A percentile compares a stretch with the other conserved stretches of the same genome.
Evolutionary conservation across 148 eudicot genomes (phyloP).

Genomic region (Arctostaphylos glauca): DNA sequence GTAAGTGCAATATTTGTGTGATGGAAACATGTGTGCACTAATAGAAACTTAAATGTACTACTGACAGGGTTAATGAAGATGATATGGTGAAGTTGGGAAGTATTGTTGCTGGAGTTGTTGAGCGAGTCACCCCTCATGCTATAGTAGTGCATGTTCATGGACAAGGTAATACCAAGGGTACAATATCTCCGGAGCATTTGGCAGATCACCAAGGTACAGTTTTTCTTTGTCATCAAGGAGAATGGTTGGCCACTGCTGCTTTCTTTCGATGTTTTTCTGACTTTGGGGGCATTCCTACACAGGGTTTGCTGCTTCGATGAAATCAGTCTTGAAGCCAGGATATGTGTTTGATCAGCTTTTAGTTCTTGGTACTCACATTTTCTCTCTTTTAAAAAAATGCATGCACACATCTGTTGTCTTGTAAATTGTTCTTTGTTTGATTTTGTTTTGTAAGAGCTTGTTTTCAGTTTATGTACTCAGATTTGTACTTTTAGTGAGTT

Average conservation of each 20-base stretch:
- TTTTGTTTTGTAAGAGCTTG: neutral
- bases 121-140: slow-evolving; percentile 55
- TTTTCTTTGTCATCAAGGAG: slow-evolving; percentile 8
- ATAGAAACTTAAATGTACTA: neutral
- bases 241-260: neutral
- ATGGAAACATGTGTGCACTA: neutral
- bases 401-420: neutral
- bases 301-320: slow-evolving; percentile 61
- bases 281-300: slow-evolving; percentile 16
- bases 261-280: slow-evolving; percentile 18
- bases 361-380: slow-evolving; percentile 55
- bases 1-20: neutral
- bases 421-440: neutral
- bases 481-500: neutral
- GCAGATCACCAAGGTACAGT: slow-evolving; percentile 75
- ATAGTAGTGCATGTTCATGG: slow-evolving; percentile 52
- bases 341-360: slow-evolving; percentile 70
- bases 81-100: slow-evolving; percentile 69
- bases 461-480: neutral
- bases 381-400: neutral
- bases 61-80: slow-evolving; percentile 48
- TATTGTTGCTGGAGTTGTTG: slow-evolving; percentile 84
- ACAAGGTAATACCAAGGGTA: slow-evolving; percentile 68
- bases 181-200: slow-evolving; percentile 73
- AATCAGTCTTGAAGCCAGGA: slow-evolving; percentile 79